Conservation (phyloP, 2,329 filamentous ascomycete genomes). For the Gaeumannomyces tritici region DNA sequence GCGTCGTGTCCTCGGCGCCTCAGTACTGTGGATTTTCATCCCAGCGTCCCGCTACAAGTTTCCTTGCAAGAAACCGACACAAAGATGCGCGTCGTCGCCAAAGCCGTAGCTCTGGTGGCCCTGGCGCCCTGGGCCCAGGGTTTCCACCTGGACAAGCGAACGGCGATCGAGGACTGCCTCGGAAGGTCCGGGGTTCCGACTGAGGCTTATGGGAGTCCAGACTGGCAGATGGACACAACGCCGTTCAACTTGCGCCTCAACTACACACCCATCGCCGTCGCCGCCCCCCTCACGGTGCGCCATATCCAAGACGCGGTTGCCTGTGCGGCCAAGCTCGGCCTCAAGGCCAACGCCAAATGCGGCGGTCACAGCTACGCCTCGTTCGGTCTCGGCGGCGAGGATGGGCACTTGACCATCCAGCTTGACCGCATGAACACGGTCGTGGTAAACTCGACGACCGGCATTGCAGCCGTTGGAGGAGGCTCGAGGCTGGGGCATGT, state of each 20-base stretch:
- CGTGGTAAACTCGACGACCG: conserved; percentile 25
- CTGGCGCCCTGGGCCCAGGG: conserved; percentile 7
- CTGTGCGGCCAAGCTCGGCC: conserved; percentile 27
- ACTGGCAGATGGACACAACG: conserved; percentile 23
- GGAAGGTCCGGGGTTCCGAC: conserved; percentile 12
- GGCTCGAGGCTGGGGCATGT: conserved; percentile 39
- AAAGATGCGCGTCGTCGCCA: not conserved
- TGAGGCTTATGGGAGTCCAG: conserved; percentile 8
- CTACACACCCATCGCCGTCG: conserved; percentile 31
- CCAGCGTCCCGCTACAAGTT: not conserved
- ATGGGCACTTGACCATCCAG: conserved; percentile 35
- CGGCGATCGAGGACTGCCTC: conserved; percentile 14
- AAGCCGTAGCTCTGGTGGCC: not conserved
- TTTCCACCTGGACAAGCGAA: conserved; percentile 10
- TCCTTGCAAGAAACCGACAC: not conserved
- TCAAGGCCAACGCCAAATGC: conserved; percentile 36
- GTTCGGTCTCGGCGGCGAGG: conserved; percentile 34
- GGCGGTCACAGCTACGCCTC: conserved; percentile 42
- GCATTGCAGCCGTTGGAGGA: conserved; percentile 32
- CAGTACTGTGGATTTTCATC: not conserved
- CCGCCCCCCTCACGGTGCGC: conserved; percentile 27
- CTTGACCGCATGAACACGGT: conserved; percentile 33
- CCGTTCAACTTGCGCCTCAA: conserved; percentile 22
- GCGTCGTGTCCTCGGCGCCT: no score
- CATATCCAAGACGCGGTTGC: conserved; percentile 34